Evolutionary conservation across 2,329 filamentous ascomycete genomes (phyloP), one percentile per base, ranked within the genome.

Genomic region (Cladophialophora bantiana): DNA sequence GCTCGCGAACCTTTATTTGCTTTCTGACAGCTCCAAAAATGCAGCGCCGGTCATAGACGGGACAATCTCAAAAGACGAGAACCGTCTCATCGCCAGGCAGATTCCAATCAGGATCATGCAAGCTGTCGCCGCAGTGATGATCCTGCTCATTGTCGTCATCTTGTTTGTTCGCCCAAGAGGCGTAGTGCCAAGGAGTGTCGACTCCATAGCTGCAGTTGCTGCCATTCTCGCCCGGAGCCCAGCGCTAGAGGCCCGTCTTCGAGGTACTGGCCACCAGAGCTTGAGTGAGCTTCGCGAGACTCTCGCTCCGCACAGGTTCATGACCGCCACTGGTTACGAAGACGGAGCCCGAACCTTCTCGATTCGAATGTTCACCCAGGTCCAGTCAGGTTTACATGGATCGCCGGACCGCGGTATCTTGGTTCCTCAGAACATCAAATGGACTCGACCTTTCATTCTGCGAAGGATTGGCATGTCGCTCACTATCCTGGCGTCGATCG

Each of bases 191-290:
- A 59, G 68, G 54, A 64, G 63, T 13, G 45, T 70, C 12, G 68
- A 70, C 36, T 68, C 66, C 2, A 68, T 70, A 32, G 68, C 63
- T 34, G 68, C 68, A 1, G 53, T 70, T 36, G 64, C 68, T 4
- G 66, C 64, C 31, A 70, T 70, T 38, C 60, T 70, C 34, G 66
- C 68, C 31, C 66, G 68, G 18, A 70, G 68, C 50, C 66, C 66
- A 18, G 42, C n/a, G 7, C 61, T 70, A 12, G 66, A 64, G 12
- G 36, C 35, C 13, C 54, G 57, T 52, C 66, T 70, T 13, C 36
- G 57, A 50, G 63, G 64, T 10, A 61, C 68, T 9, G 68, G 68
- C 7, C 66, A 70, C 38, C 50, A 66, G 36, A 56, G 57, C 56
- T 52, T 68, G 20, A 45, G 57, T 3, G 53, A 68, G 20, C 56